These are phyloP conservation scores for Taiozyma onychis DNA, from an alignment of 1,139 yeast genomes.

Conservation along the genomic window DNA sequence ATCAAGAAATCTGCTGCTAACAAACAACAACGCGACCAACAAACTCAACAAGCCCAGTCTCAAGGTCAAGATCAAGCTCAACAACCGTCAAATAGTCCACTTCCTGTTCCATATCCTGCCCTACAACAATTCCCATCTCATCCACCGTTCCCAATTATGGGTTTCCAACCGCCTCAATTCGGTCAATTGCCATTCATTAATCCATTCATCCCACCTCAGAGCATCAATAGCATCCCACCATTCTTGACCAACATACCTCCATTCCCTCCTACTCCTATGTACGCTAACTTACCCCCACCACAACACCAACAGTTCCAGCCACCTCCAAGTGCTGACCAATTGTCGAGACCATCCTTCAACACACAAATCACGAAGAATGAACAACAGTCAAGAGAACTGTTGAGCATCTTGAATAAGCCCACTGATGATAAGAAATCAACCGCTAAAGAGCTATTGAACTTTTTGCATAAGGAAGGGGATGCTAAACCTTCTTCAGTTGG, in stretches of 20 bases:
- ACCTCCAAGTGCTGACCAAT: constrained; percentile 38
- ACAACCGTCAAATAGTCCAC: not conserved
- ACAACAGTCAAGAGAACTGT: constrained; percentile 45
- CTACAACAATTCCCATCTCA: constrained; percentile 11
- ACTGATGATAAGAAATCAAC: constrained; percentile 28
- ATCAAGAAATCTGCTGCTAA: constrained; percentile 21
- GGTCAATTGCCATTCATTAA: constrained; percentile 5
- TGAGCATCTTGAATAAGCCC: constrained; percentile 40
- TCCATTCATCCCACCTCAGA: constrained; percentile 1
- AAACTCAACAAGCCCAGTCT: constrained; percentile 9
- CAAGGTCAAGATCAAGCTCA: constrained; percentile 2
- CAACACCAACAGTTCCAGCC: constrained; percentile 24
- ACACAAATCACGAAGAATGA: constrained; percentile 26
- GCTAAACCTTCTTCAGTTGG: constrained; percentile 5
- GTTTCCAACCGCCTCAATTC: constrained; percentile 1
- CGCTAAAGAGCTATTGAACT: constrained; percentile 36
- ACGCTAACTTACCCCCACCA: constrained; percentile 8
- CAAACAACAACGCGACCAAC: constrained; percentile 10
- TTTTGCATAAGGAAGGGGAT: constrained; percentile 10
- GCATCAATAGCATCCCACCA: constrained; percentile 3
- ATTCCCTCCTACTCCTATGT: constrained; percentile 2
- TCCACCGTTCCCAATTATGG: constrained; percentile 4
- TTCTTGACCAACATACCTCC: constrained; percentile 10
- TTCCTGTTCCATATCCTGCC: not conserved
- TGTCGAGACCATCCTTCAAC: constrained; percentile 40